A percentile compares a stretch with the other conserved stretches of the same genome.
Conservation (phyloP, 2,329 filamentous ascomycete species). For the Colletotrichum falcatum region DNA sequence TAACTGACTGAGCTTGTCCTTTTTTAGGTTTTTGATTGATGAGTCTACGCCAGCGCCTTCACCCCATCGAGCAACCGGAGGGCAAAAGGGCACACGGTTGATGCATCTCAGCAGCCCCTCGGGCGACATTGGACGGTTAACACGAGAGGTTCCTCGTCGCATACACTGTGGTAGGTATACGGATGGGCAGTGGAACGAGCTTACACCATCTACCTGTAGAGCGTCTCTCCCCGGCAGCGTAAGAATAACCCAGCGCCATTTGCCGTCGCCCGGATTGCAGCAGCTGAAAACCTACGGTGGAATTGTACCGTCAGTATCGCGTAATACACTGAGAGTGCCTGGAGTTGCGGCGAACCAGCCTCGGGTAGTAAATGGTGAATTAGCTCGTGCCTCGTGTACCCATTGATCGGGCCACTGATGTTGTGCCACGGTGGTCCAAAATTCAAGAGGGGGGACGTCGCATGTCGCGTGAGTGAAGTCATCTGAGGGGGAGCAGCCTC, state of each 20-base stretch:
- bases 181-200: conserved; percentile 17
- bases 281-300: background rate
- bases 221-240: background rate
- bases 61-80: background rate
- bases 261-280: background rate
- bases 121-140: background rate
- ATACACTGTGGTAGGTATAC: background rate
- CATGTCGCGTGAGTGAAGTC: conserved; percentile 1
- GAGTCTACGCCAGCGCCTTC: conserved; percentile 4
- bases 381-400: conserved; percentile 8
- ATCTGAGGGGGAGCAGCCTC: background rate
- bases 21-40: conserved; percentile 27
- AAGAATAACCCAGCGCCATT: background rate
- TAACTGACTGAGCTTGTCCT: conserved; percentile 2
- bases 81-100: conserved; percentile 9
- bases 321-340: background rate
- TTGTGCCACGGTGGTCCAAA: conserved; percentile 33
- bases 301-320: background rate
- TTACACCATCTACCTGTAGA: background rate
- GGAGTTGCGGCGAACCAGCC: background rate
- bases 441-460: background rate
- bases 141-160: conserved; percentile 7
- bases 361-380: background rate
- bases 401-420: conserved; percentile 25
- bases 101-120: conserved; percentile 19